These are phyloP conservation scores for Paecilomyces variotii DNA, from an alignment of 2,329 filamentous ascomycete species.

Conservation along the genomic window DNA sequence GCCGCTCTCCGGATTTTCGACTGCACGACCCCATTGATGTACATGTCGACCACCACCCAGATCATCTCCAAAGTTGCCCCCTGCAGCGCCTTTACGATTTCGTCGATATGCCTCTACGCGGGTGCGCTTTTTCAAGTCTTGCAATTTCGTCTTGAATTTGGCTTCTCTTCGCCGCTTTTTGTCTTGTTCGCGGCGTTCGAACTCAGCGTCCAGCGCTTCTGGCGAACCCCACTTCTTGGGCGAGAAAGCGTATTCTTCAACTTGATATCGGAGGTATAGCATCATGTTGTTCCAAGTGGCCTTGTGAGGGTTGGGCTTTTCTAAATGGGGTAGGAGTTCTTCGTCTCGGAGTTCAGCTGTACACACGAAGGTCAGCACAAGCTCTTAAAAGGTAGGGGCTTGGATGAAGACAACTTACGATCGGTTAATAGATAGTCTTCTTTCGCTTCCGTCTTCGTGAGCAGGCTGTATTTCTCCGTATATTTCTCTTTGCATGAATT, in stretches of 20 bases:
- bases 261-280: conserved; percentile 86
- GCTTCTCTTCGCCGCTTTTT: conserved; percentile 81
- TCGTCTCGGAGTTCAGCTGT: conserved; percentile 81
- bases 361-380: conserved; percentile 3
- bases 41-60: conserved; percentile 67
- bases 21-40: conserved; percentile 68
- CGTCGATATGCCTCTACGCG: conserved; percentile 81
- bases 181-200: conserved; percentile 66
- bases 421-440: conserved; percentile 95
- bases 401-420: conserved; percentile 45
- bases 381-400: not conserved
- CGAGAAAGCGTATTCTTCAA: conserved; percentile 84
- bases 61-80: conserved; percentile 64
- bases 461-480: conserved; percentile 86
- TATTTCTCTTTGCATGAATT: conserved; percentile 76
- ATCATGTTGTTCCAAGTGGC: conserved; percentile 98
- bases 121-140: conserved; percentile 88
- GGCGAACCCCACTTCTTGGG: conserved; percentile 81
- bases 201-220: conserved; percentile 81
- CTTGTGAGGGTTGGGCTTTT: conserved; percentile 89
- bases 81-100: conserved; percentile 46
- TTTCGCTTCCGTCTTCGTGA: conserved; percentile 94
- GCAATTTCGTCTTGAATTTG: conserved; percentile 83
- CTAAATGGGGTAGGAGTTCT: conserved; percentile 77
- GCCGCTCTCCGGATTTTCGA: conserved; percentile 51